Percentiles rank a stretch among this genome's conserved stretches.
Evolutionary conservation across 164 flowering plant species (phyloP).

Genomic region (Vitis vinifera): DNA sequence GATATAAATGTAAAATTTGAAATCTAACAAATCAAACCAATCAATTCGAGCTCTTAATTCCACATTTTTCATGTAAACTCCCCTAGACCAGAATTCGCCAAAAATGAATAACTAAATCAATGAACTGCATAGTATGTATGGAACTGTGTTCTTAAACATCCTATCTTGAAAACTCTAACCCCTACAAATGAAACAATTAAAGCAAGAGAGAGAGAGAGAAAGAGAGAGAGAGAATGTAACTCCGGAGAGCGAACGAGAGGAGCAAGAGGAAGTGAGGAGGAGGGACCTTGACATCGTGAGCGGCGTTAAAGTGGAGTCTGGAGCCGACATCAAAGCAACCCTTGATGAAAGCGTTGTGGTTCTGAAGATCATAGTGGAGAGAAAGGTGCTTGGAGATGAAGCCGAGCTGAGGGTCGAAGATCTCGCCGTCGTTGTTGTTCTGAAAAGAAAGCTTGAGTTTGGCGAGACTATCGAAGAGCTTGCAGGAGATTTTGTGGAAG

Average conservation of each 20-base stretch:
- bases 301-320: slow-evolving; percentile 50
- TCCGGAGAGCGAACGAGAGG: background rate
- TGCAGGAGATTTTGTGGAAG: slow-evolving; percentile 84
- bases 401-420: slow-evolving; percentile 55
- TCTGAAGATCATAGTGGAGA: slow-evolving; percentile 64
- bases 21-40: too few relatives aligned
- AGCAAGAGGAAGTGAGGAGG: background rate
- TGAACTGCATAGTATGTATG: too few relatives aligned
- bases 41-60: too few relatives aligned
- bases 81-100: too few relatives aligned
- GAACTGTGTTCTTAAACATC: too few relatives aligned
- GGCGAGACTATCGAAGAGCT: slow-evolving; percentile 70
- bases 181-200: too few relatives aligned
- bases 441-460: slow-evolving; percentile 76
- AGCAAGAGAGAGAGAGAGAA: too few relatives aligned
- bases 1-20: too few relatives aligned
- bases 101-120: too few relatives aligned
- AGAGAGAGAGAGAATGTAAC: background rate
- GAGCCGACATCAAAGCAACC: slow-evolving; percentile 48
- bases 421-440: slow-evolving; percentile 51
- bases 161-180: too few relatives aligned
- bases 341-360: slow-evolving; percentile 53
- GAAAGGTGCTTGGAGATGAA: slow-evolving; percentile 61
- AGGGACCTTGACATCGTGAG: slow-evolving; percentile 70
- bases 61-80: too few relatives aligned